phyloP scores from a whole-genome alignment of 192 early-diverging fungal genomes.

The Jimgerdemannia flammicorona region DNA sequence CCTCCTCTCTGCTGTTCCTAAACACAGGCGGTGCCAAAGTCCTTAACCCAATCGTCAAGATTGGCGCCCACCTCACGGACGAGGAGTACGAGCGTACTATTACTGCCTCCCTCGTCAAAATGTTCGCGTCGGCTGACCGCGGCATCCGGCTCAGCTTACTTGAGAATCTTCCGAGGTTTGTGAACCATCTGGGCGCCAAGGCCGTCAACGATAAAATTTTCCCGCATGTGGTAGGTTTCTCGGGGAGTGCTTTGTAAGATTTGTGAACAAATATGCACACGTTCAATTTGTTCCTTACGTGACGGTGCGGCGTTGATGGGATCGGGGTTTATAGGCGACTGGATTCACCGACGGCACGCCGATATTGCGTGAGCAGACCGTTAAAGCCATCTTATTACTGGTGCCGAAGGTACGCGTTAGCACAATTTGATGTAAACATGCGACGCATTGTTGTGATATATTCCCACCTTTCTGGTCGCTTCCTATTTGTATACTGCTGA shows the following conservation, averaged over 20 bases:
- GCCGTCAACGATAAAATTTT: slow-evolving; percentile 81
- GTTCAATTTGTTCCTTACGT: slow-evolving; percentile 7
- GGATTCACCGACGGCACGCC: slow-evolving; percentile 88
- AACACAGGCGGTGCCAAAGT: slow-evolving; percentile 61
- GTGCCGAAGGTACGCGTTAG: slow-evolving; percentile 55
- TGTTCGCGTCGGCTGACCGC: slow-evolving; percentile 88
- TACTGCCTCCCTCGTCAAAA: slow-evolving; percentile 68
- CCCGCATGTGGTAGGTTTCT: slow-evolving; percentile 65
- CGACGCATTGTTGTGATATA: background rate
- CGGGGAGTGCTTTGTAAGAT: background rate
- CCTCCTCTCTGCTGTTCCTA: background rate
- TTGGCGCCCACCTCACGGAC: slow-evolving; percentile 66
- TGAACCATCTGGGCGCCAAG: slow-evolving; percentile 64
- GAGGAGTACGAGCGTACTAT: slow-evolving; percentile 74
- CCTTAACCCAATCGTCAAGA: slow-evolving; percentile 76
- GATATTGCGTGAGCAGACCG: slow-evolving; percentile 87
- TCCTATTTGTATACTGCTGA: too few relatives aligned
- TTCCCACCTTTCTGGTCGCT: too few relatives aligned
- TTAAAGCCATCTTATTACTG: slow-evolving; percentile 78
- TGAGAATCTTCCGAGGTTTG: slow-evolving; percentile 74
- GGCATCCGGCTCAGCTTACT: slow-evolving; percentile 80
- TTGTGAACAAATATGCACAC: slow-evolving; percentile 3
- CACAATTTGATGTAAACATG: slow-evolving; percentile 1
- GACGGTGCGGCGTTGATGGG: background rate
- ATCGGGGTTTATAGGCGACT: slow-evolving; percentile 43